Conservation (phyloP, 129 eudicot genomes). For the Cynara cardunculus region DNA sequence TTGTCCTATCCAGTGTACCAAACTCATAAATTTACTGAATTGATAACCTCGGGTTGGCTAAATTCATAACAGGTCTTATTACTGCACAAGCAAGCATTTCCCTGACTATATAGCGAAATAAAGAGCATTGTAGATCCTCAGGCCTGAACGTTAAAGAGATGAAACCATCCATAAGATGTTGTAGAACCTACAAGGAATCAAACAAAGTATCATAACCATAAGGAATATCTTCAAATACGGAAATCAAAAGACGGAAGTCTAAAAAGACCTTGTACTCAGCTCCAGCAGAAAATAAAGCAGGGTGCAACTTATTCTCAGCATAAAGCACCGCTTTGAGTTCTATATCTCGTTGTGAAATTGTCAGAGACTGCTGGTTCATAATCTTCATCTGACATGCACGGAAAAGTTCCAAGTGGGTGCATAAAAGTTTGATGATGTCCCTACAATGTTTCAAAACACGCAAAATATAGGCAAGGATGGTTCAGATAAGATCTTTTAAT, state of each 20-base stretch:
- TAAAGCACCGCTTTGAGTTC: conserved; percentile 68
- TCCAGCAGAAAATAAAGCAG: conserved; percentile 75
- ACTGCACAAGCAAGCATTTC: conserved; percentile 96
- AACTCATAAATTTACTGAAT: conserved; percentile 11
- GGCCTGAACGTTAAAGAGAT: conserved; percentile 67
- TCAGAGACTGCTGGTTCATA: conserved; percentile 48
- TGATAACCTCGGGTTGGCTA: conserved; percentile 81
- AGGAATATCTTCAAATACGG: neutral
- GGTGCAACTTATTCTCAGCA: conserved; percentile 92
- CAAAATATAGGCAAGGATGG: neutral
- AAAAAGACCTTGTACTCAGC: conserved; percentile 86
- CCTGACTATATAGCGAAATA: conserved; percentile 70
- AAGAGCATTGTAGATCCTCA: conserved; percentile 86
- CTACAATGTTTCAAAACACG: conserved; percentile 43
- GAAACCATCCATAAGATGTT: conserved; percentile 91
- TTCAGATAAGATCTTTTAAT: neutral
- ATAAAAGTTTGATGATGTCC: conserved; percentile 68
- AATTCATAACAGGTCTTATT: conserved; percentile 80
- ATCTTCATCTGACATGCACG: conserved; percentile 76
- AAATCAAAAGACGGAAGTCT: conserved; percentile 10
- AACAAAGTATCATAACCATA: conserved; percentile 1
- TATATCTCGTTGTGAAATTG: conserved; percentile 62
- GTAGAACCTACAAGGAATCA: conserved; percentile 67
- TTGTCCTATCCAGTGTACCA: no score
- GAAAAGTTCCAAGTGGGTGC: conserved; percentile 80